Evolutionary conservation across 2,329 filamentous ascomycete species (phyloP).

Genomic region (Cladophialophora bantiana): DNA sequence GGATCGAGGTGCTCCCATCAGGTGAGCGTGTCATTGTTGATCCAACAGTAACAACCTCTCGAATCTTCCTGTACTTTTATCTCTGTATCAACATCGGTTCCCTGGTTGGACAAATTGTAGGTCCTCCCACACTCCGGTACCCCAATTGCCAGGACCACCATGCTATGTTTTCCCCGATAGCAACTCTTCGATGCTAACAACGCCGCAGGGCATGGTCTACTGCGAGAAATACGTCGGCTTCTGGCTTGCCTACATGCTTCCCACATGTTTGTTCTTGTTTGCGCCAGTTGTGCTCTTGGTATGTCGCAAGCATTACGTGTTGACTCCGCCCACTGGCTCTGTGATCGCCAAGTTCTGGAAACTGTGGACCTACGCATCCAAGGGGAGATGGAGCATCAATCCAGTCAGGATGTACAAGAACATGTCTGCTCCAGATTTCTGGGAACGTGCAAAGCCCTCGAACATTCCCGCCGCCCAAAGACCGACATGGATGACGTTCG

Average conservation of each 20-base stretch:
- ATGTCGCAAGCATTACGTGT: constrained; percentile 68
- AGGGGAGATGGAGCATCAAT: constrained; percentile 69
- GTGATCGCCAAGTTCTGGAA: constrained; percentile 72
- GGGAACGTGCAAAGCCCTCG: constrained; percentile 74
- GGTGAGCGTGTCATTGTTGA: constrained; percentile 76
- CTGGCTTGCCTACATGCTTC: constrained; percentile 74
- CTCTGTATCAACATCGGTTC: constrained; percentile 74
- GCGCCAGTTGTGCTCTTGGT: constrained; percentile 68
- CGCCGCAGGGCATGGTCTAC: constrained; percentile 56
- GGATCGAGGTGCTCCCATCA: constrained; percentile 61
- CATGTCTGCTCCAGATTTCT: constrained; percentile 66
- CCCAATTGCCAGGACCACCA: background rate
- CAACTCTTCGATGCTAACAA: constrained; percentile 1
- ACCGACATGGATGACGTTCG: constrained; percentile 79
- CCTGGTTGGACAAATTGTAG: constrained; percentile 66
- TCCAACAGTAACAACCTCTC: constrained; percentile 70
- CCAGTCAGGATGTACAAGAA: constrained; percentile 63
- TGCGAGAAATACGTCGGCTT: constrained; percentile 79
- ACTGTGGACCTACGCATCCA: constrained; percentile 67
- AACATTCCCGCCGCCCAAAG: constrained; percentile 64
- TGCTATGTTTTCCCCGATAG: background rate
- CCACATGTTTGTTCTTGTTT: constrained; percentile 68
- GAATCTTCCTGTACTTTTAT: constrained; percentile 76
- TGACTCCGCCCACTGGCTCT: constrained; percentile 73
- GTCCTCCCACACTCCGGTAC: background rate